These are phyloP conservation scores for Alloteropsis semialata DNA, from an alignment of 176 grass and related monocot species.

Conservation along the genomic window DNA sequence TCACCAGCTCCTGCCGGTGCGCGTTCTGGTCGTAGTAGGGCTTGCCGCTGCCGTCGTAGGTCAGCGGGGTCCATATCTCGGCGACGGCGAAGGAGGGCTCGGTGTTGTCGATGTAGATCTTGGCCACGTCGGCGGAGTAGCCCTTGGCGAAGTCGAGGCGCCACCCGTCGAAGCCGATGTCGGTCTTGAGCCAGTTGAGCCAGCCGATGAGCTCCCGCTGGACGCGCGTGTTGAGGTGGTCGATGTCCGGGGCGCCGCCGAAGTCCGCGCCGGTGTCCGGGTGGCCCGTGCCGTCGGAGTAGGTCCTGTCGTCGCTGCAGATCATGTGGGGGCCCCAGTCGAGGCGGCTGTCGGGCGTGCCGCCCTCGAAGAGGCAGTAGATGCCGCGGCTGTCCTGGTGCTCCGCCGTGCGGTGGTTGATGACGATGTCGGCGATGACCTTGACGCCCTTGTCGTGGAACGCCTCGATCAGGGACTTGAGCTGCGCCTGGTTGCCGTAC, in stretches of 20 bases:
- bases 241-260: constrained; percentile 58
- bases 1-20: constrained; percentile 73
- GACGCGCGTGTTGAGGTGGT: constrained; percentile 75
- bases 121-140: constrained; percentile 60
- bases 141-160: constrained; percentile 80
- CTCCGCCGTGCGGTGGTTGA: constrained; percentile 88
- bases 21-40: constrained; percentile 41
- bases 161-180: constrained; percentile 85
- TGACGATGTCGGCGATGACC: constrained; percentile 82
- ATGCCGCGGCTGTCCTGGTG: constrained; percentile 49
- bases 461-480: constrained; percentile 56
- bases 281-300: constrained; percentile 71
- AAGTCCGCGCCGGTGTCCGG: constrained; percentile 65
- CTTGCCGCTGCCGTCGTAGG: constrained; percentile 35
- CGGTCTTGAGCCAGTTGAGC: constrained; percentile 82
- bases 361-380: constrained; percentile 78
- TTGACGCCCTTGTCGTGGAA: constrained; percentile 60
- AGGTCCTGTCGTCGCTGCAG: constrained; percentile 56
- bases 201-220: constrained; percentile 63
- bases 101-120: constrained; percentile 64
- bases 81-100: constrained; percentile 54
- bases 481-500: constrained; percentile 72
- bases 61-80: constrained; percentile 72
- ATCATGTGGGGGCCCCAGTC: constrained; percentile 89
- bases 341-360: constrained; percentile 54